Evolutionary conservation across 345 rosid species (phyloP).

Genomic region (Erodium maritimum): DNA sequence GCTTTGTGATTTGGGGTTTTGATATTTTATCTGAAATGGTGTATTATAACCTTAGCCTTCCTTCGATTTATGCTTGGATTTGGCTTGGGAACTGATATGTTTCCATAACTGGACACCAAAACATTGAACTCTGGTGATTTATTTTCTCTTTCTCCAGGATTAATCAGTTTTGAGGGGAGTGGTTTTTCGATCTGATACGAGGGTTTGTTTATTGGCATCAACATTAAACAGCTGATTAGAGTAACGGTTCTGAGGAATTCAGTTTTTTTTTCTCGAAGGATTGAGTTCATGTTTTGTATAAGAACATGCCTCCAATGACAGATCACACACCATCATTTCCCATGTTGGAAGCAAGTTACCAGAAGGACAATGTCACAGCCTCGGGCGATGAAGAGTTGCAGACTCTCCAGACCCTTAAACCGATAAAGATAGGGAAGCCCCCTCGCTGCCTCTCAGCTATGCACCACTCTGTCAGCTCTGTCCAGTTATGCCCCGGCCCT

Average conservation of each 20-base stretch:
- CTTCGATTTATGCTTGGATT: background rate
- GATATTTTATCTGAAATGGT: background rate
- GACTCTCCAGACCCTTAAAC: background rate
- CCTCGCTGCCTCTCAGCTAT: background rate
- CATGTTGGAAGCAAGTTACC: background rate
- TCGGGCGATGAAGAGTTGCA: constrained; percentile 5
- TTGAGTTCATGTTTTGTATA: constrained; percentile 9
- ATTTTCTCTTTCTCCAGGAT: background rate
- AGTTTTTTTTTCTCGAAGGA: background rate
- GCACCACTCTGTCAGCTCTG: constrained; percentile 11
- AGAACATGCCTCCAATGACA: constrained; percentile 16
- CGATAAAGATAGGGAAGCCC: constrained; percentile 8
- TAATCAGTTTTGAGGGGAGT: constrained; percentile 1
- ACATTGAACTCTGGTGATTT: background rate
- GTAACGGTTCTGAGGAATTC: background rate
- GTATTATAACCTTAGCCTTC: background rate
- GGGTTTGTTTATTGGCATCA: background rate
- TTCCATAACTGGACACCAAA: background rate
- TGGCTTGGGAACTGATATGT: background rate
- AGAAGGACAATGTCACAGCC: constrained; percentile 5
- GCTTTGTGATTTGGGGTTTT: background rate
- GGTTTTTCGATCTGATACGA: background rate
- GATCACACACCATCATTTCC: constrained; percentile 1
- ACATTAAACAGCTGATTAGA: background rate
- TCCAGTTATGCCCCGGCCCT: constrained; percentile 4